Evolutionary conservation across 257 asterid genomes (phyloP).

Genomic region (Nicotiana otophora): DNA sequence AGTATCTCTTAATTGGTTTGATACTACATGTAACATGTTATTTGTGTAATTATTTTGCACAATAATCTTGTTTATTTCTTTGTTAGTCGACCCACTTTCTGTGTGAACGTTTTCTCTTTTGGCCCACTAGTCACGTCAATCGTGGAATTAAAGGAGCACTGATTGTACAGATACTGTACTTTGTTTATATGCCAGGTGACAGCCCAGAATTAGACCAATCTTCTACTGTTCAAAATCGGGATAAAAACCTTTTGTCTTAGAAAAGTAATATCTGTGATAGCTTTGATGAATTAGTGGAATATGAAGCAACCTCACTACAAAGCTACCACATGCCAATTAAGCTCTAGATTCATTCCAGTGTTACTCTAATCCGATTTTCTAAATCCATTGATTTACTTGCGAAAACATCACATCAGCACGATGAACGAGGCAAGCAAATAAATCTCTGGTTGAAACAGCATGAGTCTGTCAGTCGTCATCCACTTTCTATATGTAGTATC

Average conservation of each 20-base stretch:
- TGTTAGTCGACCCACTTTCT: too few species aligned
- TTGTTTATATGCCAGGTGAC: neutral
- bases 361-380: neutral
- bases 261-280: neutral
- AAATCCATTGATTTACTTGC: neutral
- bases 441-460: neutral
- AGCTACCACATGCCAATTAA: neutral
- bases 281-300: neutral
- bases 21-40: too few species aligned
- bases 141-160: neutral
- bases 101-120: too few species aligned
- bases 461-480: neutral
- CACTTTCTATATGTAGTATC: neutral
- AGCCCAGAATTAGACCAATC: neutral
- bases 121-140: neutral
- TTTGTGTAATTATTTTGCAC: too few species aligned
- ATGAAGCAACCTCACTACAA: neutral
- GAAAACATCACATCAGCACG: neutral
- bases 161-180: neutral
- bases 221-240: neutral
- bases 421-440: neutral
- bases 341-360: neutral
- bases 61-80: too few species aligned
- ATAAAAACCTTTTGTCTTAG: neutral
- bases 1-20: too few species aligned